A percentile compares a stretch with the other conserved stretches of the same genome.
These are phyloP conservation scores for Mrakia gelida DNA, from an alignment of 768 basidiomycete species.

Conservation along the genomic window DNA sequence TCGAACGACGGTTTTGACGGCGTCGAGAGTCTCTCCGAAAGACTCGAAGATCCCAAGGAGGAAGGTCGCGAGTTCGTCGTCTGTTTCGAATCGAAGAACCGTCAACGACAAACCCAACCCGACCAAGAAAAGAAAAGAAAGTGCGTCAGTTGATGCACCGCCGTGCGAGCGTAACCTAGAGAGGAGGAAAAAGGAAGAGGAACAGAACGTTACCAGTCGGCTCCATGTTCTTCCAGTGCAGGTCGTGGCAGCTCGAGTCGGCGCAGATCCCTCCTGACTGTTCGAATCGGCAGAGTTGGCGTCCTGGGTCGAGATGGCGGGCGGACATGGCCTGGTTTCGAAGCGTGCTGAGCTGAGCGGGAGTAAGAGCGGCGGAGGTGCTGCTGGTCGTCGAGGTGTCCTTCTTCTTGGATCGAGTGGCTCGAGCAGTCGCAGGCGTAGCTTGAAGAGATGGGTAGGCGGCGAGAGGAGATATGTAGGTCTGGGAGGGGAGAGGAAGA, in stretches of 20 bases:
- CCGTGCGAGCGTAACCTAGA: neutral
- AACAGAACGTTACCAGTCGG: slow-evolving; percentile 3
- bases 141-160: slow-evolving; percentile 1
- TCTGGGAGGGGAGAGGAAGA: neutral
- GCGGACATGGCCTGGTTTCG: neutral
- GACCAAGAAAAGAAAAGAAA: slow-evolving; percentile 3
- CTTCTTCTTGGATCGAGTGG: slow-evolving; percentile 1
- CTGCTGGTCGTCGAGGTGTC: neutral
- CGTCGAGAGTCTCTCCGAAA: neutral
- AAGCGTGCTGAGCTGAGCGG: slow-evolving; percentile 4
- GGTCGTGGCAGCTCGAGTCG: slow-evolving; percentile 5
- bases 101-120: neutral
- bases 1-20: slow-evolving; percentile 14
- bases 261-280: slow-evolving; percentile 22
- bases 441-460: slow-evolving; percentile 13
- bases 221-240: slow-evolving; percentile 15
- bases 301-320: slow-evolving; percentile 13
- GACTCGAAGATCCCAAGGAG: slow-evolving; percentile 5
- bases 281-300: slow-evolving; percentile 16
- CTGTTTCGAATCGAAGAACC: neutral
- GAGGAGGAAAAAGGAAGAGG: neutral
- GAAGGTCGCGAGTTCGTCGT: slow-evolving; percentile 21
- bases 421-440: neutral
- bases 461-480: slow-evolving; percentile 21
- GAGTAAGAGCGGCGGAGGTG: neutral